A percentile compares a stretch with the other conserved stretches of the same genome.
phyloP scores from a whole-genome alignment of 768 basidiomycete genomes.

The Mycena galopus region DNA sequence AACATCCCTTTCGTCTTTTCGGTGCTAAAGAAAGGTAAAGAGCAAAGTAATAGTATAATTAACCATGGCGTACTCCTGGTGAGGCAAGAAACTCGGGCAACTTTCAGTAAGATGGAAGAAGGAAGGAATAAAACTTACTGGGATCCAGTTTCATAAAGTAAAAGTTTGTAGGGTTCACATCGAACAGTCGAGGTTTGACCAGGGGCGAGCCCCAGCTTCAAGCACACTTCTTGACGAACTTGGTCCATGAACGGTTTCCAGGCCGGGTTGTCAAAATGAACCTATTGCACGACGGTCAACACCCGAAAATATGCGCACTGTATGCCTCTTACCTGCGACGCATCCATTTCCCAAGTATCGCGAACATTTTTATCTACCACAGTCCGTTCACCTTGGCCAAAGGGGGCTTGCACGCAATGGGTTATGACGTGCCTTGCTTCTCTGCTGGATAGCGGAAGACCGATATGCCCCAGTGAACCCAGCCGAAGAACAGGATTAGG shows the following conservation, averaged over 20 bases:
- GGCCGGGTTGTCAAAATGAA: slow-evolving; percentile 56
- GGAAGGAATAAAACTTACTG: slow-evolving; percentile 45
- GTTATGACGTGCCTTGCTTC: slow-evolving; percentile 39
- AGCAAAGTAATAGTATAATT: too few species aligned
- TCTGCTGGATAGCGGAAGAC: slow-evolving; percentile 18
- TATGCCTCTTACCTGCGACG: slow-evolving; percentile 43
- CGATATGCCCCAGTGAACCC: slow-evolving; percentile 11
- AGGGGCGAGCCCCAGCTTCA: slow-evolving; percentile 19
- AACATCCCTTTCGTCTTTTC: slow-evolving; percentile 55
- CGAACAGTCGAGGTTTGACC: slow-evolving; percentile 31
- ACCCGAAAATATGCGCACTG: neutral
- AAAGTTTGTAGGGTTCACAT: slow-evolving; percentile 51
- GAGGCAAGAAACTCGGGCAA: slow-evolving; percentile 46
- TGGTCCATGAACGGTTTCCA: slow-evolving; percentile 54
- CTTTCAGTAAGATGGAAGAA: neutral
- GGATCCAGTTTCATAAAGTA: slow-evolving; percentile 54
- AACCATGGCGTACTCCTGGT: slow-evolving; percentile 43
- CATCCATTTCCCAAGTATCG: slow-evolving; percentile 67
- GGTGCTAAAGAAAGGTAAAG: slow-evolving; percentile 35
- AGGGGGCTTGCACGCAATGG: slow-evolving; percentile 55
- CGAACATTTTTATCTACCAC: slow-evolving; percentile 58
- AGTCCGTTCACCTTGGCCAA: slow-evolving; percentile 58
- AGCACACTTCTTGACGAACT: slow-evolving; percentile 26
- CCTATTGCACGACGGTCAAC: slow-evolving; percentile 11
- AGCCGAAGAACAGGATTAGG: slow-evolving; percentile 17